These are phyloP conservation scores for Xylariaceae sp. DNA, from an alignment of 2,329 filamentous ascomycete genomes.

Conservation along the genomic window DNA sequence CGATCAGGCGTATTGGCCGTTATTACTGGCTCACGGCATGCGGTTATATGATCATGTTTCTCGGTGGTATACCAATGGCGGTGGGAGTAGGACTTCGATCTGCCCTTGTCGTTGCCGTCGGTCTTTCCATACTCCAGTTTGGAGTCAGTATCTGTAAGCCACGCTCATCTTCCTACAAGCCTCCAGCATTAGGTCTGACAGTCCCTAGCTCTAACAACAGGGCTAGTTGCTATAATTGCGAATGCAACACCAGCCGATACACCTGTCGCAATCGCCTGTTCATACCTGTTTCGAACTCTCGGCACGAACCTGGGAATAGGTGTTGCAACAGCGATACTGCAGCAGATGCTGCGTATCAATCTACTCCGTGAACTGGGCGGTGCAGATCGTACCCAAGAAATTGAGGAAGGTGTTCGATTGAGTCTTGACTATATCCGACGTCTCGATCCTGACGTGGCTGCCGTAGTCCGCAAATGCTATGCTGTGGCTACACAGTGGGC, in stretches of 20 bases:
- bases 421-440: constrained; percentile 67
- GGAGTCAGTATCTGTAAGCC: constrained; percentile 38
- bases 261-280: constrained; percentile 74
- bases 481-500: constrained; percentile 44
- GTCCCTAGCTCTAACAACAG: constrained; percentile 64
- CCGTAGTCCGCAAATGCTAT: constrained; percentile 65
- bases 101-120: constrained; percentile 52
- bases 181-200: background rate
- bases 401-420: constrained; percentile 67
- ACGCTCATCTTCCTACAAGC: background rate
- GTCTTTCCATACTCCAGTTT: constrained; percentile 49
- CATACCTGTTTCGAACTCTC: constrained; percentile 76
- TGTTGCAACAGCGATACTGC: constrained; percentile 68
- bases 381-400: constrained; percentile 55
- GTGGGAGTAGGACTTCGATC: constrained; percentile 52
- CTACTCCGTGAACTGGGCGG: constrained; percentile 55
- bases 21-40: constrained; percentile 68
- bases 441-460: constrained; percentile 58
- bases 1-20: constrained; percentile 48
- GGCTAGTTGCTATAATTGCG: constrained; percentile 68
- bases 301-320: constrained; percentile 75
- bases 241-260: constrained; percentile 66
- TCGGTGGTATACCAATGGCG: constrained; percentile 55
- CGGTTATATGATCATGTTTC: constrained; percentile 51
- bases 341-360: constrained; percentile 61